Base-by-base conservation (phyloP, 768 basidiomycete species). In the Hygrocybe punicea region DNA sequence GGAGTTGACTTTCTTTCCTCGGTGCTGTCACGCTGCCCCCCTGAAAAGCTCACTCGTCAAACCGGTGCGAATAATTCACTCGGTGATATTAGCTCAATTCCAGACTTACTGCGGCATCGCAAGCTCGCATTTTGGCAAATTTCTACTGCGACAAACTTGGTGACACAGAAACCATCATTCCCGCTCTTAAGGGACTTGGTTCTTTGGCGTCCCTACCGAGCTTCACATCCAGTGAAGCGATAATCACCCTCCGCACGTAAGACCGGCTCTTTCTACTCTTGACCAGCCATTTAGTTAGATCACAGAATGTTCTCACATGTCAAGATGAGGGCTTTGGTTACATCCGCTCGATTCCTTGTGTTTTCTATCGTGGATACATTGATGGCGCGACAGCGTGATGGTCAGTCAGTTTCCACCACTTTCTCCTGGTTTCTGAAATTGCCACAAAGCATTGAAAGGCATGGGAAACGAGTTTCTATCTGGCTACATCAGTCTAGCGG, bases 61-160 rank as follows among this genome's bases (percentile, higher is more conserved):
- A 83, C 91, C 56, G 87, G 97, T 96, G 71, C 54, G 84, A 59
- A 21, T n/a, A 5, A 4, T 7, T 14, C 40, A 6, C 8, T 14
- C 13, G 2, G 34, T 24, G 11, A 24, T 36, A 10, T 48, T n/a
- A n/a, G n/a, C n/a, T 29, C 16, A 23, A 2, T 16, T 24, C 3
- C 35, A n/a, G 21, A 14, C 47, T n/a, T 34, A 13, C 11, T 24
- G 17, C 24, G 2, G 13, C 21, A 29, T 35, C 45, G 37, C 21
- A 62, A 98, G 97, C 88, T 58, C 84, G 84, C 60, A 92, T 94
- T 11, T 78, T 99, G 56, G 82, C 85, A 0, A 73, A 79, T 2
- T 99, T 98, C 76, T 94, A 87, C 67, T 83, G 84, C 63, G 85
- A 84, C 54, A 97, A 96, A 72, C 74, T 97, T 52, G 89, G 91